These are phyloP conservation scores for Rhamnella rubrinervis DNA, from an alignment of 331 rosid species.

Conservation along the genomic window DNA sequence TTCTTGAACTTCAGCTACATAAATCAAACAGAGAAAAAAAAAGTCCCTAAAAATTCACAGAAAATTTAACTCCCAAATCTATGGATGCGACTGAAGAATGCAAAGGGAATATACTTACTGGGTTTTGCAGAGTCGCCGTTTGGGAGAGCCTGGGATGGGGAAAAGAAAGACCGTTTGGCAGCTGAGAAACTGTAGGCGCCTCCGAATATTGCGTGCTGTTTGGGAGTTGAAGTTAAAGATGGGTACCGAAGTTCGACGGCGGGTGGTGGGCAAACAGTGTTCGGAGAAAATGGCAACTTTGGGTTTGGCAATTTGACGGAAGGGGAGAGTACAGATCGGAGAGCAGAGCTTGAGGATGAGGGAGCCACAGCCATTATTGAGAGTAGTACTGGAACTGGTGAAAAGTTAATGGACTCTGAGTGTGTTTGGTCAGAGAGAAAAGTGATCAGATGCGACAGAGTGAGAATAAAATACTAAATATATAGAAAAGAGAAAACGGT, in stretches of 20 bases:
- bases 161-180: conserved; percentile 35
- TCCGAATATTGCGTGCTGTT: background rate
- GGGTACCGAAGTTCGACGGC: conserved; percentile 24
- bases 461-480: too few species aligned
- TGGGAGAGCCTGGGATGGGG: conserved; percentile 42
- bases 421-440: conserved; percentile 7
- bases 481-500: too few species aligned
- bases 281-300: conserved; percentile 3
- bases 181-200: conserved; percentile 14
- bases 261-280: conserved; percentile 13
- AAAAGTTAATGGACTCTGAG: background rate
- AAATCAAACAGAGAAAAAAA: background rate
- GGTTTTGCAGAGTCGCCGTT: conserved; percentile 32
- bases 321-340: conserved; percentile 27
- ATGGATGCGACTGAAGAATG: background rate
- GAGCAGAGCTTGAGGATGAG: conserved; percentile 35
- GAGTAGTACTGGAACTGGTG: background rate
- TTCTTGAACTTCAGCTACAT: conserved; percentile 67
- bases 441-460: too few species aligned
- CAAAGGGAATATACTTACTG: background rate
- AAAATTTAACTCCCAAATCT: background rate
- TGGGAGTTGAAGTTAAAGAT: conserved; percentile 25
- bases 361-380: conserved; percentile 28
- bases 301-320: conserved; percentile 14
- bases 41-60: conserved; percentile 7